These are phyloP conservation scores for Maudiozyma barnettii DNA, from an alignment of 805 yeast genomes.

Conservation along the genomic window DNA sequence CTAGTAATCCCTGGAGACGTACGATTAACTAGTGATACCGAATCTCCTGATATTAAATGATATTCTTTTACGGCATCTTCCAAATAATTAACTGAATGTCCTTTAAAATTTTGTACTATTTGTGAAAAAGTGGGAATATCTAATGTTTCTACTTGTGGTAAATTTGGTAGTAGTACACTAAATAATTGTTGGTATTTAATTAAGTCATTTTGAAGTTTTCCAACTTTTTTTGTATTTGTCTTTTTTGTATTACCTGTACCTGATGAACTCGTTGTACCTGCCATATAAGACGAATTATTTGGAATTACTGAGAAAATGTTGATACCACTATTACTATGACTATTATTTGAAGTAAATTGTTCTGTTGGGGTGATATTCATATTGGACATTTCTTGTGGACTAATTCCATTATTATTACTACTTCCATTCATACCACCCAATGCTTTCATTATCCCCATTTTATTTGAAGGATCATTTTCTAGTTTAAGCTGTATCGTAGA, in stretches of 20 bases:
- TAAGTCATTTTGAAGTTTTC: constrained; percentile 13
- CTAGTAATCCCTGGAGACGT: constrained; percentile 9
- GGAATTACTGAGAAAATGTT: not conserved
- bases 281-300: too few species aligned
- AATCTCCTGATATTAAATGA: constrained; percentile 9
- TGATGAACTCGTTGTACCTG: not conserved
- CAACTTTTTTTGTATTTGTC: constrained; percentile 6
- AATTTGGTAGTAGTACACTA: constrained; percentile 18
- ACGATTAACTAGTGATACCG: constrained; percentile 3
- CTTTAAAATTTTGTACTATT: constrained; percentile 16
- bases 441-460: too few species aligned
- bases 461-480: too few species aligned
- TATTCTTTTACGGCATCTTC: constrained; percentile 21
- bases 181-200: constrained; percentile 19
- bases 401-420: not conserved
- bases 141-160: constrained; percentile 19
- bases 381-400: not conserved
- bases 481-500: too few species aligned
- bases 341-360: not conserved
- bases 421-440: not conserved
- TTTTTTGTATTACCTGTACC: not conserved
- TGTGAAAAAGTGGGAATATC: constrained; percentile 23
- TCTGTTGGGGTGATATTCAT: too few species aligned
- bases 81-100: constrained; percentile 6
- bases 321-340: not conserved